These are phyloP conservation scores for Botryotinia calthae DNA, from an alignment of 2,329 filamentous ascomycete genomes.

Conservation along the genomic window DNA sequence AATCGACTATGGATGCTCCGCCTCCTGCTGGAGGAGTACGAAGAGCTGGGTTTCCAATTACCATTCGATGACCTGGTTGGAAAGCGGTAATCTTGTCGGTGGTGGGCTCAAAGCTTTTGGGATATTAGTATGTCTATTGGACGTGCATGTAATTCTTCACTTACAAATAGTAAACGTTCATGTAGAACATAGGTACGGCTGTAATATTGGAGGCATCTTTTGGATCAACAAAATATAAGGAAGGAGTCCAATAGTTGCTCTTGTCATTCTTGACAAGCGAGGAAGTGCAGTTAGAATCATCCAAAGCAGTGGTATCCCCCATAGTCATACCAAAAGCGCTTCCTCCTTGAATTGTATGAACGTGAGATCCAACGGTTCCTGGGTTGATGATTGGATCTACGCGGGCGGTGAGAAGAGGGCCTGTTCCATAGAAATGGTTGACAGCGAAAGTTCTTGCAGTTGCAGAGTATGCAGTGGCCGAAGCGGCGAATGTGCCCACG, in stretches of 20 bases:
- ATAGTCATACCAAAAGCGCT: conserved; percentile 50
- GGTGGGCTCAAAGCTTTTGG: conserved; percentile 54
- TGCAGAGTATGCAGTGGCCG: conserved; percentile 29
- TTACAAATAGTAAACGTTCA: conserved; percentile 75
- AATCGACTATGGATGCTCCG: conserved; percentile 50
- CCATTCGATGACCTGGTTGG: conserved; percentile 74
- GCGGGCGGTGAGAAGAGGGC: conserved; percentile 60
- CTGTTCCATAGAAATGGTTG: conserved; percentile 66
- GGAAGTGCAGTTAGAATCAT: conserved; percentile 70
- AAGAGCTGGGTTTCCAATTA: conserved; percentile 68
- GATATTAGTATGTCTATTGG: conserved; percentile 32
- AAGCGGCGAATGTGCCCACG: conserved; percentile 29
- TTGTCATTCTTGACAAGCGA: conserved; percentile 77
- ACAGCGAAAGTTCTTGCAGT: conserved; percentile 59
- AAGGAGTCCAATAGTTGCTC: conserved; percentile 85
- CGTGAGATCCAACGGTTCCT: conserved; percentile 60
- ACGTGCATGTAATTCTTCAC: conserved; percentile 28
- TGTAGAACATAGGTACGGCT: conserved; percentile 60
- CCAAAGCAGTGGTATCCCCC: conserved; percentile 54
- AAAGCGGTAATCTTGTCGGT: conserved; percentile 70
- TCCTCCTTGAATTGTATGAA: conserved; percentile 74
- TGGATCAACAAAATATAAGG: conserved; percentile 71
- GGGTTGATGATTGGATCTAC: conserved; percentile 75
- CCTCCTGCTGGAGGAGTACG: conserved; percentile 59
- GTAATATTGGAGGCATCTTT: conserved; percentile 60